phyloP scores from a whole-genome alignment of 1,139 yeast genomes.

The Debaryomyces coudertii region DNA sequence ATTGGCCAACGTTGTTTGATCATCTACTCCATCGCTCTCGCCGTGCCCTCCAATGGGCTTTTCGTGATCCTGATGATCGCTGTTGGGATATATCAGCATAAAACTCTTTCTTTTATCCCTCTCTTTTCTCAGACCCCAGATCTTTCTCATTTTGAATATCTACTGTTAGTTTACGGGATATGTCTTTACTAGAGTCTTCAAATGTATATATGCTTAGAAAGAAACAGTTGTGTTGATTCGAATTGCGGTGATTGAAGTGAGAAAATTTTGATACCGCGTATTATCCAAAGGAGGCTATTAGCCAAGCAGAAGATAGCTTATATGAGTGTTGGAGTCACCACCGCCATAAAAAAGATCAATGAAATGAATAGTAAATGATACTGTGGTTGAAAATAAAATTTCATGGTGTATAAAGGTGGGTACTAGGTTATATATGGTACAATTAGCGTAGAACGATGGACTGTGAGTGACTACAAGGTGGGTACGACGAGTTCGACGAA shows the following conservation, averaged over 20 bases:
- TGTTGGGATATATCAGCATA: constrained; percentile 10
- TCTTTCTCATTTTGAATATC: constrained; percentile 29
- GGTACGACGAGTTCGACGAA: no score
- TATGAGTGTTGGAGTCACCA: not conserved
- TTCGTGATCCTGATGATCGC: constrained; percentile 5
- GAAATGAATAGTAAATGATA: not conserved
- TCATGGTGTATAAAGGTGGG: not conserved
- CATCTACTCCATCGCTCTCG: constrained; percentile 10
- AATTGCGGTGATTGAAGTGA: constrained; percentile 6
- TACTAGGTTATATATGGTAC: not conserved
- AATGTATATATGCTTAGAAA: constrained; percentile 2
- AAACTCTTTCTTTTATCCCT: constrained; percentile 32
- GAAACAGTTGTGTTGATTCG: not conserved
- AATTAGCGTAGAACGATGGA: not conserved
- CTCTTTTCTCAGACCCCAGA: constrained; percentile 36
- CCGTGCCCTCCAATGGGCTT: not conserved
- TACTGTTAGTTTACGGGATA: not conserved
- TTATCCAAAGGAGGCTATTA: constrained; percentile 7
- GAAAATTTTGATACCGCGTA: constrained; percentile 9
- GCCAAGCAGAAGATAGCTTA: not conserved
- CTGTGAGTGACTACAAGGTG: not conserved
- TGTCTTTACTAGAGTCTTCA: not conserved
- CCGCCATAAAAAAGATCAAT: not conserved
- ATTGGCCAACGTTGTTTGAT: constrained; percentile 13
- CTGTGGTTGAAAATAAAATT: no score